Conservation (phyloP, 1,139 yeast species). For the Candida glucosophila region DNA sequence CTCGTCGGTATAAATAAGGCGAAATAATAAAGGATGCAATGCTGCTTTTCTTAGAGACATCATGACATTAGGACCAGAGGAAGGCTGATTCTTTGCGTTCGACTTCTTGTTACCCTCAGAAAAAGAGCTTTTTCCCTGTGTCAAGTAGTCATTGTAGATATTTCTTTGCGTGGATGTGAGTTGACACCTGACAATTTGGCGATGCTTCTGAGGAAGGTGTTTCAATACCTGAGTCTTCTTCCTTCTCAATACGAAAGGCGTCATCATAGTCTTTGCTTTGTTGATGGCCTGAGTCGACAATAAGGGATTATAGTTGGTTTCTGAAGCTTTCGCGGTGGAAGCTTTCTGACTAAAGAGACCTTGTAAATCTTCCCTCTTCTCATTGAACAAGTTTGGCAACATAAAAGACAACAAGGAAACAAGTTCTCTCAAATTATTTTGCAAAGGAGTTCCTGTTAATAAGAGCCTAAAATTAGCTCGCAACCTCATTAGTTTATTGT, state of each 20-base stretch:
- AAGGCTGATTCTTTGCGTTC: conserved; percentile 26
- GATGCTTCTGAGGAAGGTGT: conserved; percentile 74
- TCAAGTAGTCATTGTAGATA: conserved; percentile 55
- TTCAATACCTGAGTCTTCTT: conserved; percentile 85
- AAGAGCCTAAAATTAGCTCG: conserved; percentile 74
- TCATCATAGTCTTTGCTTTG: conserved; percentile 96
- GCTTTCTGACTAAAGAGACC: conserved; percentile 80
- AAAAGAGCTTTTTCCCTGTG: conserved; percentile 35
- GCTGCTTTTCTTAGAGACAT: conserved; percentile 72
- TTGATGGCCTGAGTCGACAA: conserved; percentile 84
- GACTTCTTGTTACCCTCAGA: conserved; percentile 43
- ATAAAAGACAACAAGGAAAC: conserved; percentile 87
- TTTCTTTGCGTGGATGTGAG: conserved; percentile 47
- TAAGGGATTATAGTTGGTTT: conserved; percentile 61
- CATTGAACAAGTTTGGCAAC: conserved; percentile 73
- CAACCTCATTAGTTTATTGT: conserved; percentile 74
- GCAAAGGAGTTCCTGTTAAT: conserved; percentile 95
- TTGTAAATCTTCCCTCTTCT: conserved; percentile 74
- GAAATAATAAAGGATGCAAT: conserved; percentile 63
- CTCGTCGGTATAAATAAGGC: conserved; percentile 50
- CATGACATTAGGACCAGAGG: conserved; percentile 45
- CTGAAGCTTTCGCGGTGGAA: conserved; percentile 39
- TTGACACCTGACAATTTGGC: conserved; percentile 55
- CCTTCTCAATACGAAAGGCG: conserved; percentile 90
- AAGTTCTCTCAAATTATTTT: conserved; percentile 81